phyloP scores from a whole-genome alignment of 495 filamentous ascomycete genomes.

The Podospora bellae-mahoneyi region DNA sequence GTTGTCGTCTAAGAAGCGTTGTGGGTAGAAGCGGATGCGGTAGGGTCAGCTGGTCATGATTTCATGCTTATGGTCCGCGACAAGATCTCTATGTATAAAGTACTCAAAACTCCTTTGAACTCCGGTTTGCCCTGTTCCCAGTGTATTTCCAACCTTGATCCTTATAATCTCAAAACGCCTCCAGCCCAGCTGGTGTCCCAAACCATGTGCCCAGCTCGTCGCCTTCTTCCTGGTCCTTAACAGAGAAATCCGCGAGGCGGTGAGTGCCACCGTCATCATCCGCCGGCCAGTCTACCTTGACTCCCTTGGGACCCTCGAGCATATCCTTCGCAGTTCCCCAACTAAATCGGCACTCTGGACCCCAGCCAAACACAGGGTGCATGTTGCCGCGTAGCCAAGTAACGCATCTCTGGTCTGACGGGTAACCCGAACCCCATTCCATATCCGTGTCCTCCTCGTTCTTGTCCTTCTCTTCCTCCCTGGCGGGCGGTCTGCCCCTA shows the following conservation, averaged over 20 bases:
- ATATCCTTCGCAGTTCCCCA: conserved; percentile 95
- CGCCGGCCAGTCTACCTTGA: conserved; percentile 79
- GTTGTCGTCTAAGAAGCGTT: background rate
- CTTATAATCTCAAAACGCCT: conserved; percentile 49
- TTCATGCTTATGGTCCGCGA: background rate
- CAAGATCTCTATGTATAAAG: conserved; percentile 27
- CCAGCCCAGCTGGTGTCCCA: conserved; percentile 55
- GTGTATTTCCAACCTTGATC: background rate
- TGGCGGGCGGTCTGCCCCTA: conserved; percentile 14
- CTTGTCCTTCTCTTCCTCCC: conserved; percentile 22
- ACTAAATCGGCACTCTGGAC: conserved; percentile 83
- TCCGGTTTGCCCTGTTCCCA: background rate
- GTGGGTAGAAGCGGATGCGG: conserved; percentile 9
- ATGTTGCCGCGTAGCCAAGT: conserved; percentile 80
- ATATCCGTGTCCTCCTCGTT: conserved; percentile 19
- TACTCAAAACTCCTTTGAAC: conserved; percentile 17
- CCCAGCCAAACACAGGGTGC: conserved; percentile 95
- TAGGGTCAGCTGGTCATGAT: background rate
- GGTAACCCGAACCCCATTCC: conserved; percentile 87
- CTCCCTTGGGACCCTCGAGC: conserved; percentile 64
- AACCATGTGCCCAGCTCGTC: conserved; percentile 63
- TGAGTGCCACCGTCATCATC: conserved; percentile 60
- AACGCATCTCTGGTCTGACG: conserved; percentile 77
- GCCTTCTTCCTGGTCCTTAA: conserved; percentile 37
- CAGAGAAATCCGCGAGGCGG: conserved; percentile 65